These are phyloP conservation scores for Scytalidium lignicola DNA, from an alignment of 2,329 filamentous ascomycete genomes.

Conservation along the genomic window DNA sequence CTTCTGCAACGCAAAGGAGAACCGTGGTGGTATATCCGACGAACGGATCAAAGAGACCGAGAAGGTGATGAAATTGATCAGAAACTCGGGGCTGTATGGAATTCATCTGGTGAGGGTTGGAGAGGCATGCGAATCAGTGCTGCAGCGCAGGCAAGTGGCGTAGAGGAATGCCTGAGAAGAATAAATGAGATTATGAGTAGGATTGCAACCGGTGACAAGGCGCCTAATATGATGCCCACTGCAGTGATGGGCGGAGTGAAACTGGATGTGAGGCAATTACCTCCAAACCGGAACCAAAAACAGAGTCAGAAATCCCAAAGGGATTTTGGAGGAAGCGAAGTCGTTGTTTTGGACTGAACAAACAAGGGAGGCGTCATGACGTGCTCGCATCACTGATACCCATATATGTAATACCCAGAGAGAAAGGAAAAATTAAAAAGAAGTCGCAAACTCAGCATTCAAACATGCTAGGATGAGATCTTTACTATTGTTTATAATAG, in stretches of 20 bases:
- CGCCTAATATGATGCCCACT: background rate
- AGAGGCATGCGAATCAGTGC: slow-evolving; percentile 43
- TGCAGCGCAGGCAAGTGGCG: slow-evolving; percentile 35
- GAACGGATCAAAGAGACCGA: slow-evolving; percentile 20
- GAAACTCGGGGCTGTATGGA: slow-evolving; percentile 41
- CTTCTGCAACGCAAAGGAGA: slow-evolving; percentile 43
- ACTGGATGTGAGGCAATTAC: background rate
- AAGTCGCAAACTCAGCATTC: background rate
- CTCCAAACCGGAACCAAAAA: background rate
- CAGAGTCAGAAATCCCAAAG: background rate
- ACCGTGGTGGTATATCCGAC: slow-evolving; percentile 27
- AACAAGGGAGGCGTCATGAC: background rate
- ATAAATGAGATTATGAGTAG: slow-evolving; percentile 19
- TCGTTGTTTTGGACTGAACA: background rate
- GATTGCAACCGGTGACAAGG: background rate
- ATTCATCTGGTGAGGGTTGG: slow-evolving; percentile 39
- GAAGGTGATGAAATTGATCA: slow-evolving; percentile 30
- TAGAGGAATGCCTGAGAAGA: slow-evolving; percentile 30
- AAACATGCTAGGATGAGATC: background rate
- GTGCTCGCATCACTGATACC: background rate
- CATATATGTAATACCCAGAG: background rate
- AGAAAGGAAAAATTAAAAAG: background rate
- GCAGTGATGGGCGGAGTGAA: background rate
- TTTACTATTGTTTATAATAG: background rate
- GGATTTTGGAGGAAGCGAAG: background rate